Evolutionary conservation across 805 yeast species (phyloP), one percentile per base, ranked within the genome.

Genomic region (Metschnikowia aberdeeniae): DNA sequence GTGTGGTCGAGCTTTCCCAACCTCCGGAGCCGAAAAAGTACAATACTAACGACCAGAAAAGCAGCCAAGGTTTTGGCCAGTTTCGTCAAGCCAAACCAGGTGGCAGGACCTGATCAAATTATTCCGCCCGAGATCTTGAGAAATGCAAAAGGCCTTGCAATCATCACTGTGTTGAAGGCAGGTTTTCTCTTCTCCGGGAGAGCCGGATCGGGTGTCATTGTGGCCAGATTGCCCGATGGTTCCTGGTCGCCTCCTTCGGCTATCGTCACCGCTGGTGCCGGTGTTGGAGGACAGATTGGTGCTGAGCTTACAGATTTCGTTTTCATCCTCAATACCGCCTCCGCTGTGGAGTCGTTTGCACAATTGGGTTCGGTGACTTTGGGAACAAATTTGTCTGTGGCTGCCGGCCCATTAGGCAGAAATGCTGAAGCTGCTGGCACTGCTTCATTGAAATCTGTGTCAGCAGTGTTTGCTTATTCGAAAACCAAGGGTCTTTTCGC

Each of bases 211-310:
- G 99, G 99, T 52, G 87, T 92, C 30, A 86, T 92, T 50, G 95
- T 92, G 22, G 96, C 97, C 5, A 73, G 97, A 48, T 74, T 93
- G 40, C 95, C 95, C 2, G 98, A 93, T 66, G 98, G 97, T 0
- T 67, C 86, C 0, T 92, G 99, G 99, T 89, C 97, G 11, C 95
- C 97, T 3, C 99, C 99, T 1, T 84, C 95, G 2, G 99, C 97
- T 8, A 84, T 93, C 53, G 84, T 81, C 43, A 87, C 97, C 19
- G 98, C 96, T 3, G 99, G 98, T 57, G 98, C 97, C 4, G 98
- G 99, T 59, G 97, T 93, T 6, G 99, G 99, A 48, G 99, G 99
- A 36, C 95, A 89, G 70, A 80, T 93, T 53, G 99, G 99, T 34
- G 90, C 96, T 7, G 99, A 92, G 63, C 72, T 92, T 58, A 92